A percentile compares a stretch with the other conserved stretches of the same genome.
phyloP scores from a whole-genome alignment of 306 rosid genomes.

The Phaseolus lunatus region DNA sequence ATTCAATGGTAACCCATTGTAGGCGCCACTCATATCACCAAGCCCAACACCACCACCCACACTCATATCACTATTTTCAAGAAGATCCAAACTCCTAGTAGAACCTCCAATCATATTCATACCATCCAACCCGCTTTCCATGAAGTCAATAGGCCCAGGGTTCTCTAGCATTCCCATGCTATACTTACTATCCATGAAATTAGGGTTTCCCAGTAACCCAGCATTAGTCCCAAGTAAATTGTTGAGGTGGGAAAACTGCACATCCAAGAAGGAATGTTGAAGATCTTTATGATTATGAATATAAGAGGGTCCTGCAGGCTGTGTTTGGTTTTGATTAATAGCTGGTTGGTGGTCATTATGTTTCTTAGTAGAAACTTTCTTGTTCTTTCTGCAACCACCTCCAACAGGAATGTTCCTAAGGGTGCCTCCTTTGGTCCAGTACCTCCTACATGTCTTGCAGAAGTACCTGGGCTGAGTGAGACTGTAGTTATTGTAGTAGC shows the following conservation, averaged over 20 bases:
- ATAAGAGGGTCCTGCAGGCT: constrained; percentile 45
- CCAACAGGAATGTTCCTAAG: constrained; percentile 97
- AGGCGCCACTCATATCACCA: constrained; percentile 38
- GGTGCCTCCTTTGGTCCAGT: constrained; percentile 98
- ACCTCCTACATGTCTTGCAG: constrained; percentile 95
- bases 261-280: constrained; percentile 75
- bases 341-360: constrained; percentile 54
- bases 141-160: constrained; percentile 75
- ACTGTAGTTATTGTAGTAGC: constrained; percentile 98
- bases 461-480: constrained; percentile 97
- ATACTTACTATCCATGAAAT: constrained; percentile 47
- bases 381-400: constrained; percentile 95
- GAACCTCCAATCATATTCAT: constrained; percentile 49
- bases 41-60: constrained; percentile 47
- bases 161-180: constrained; percentile 52
- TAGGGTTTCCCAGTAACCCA: constrained; percentile 58
- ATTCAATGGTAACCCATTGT: constrained; percentile 49
- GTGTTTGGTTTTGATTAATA: constrained; percentile 48
- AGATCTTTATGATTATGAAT: constrained; percentile 67
- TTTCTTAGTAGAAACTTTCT: constrained; percentile 76
- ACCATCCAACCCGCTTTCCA: constrained; percentile 63
- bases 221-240: constrained; percentile 55
- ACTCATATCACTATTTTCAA: constrained; percentile 59
- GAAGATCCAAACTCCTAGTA: constrained; percentile 61
- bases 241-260: constrained; percentile 69